Evolutionary conservation across 202 grass and related monocot species (phyloP).

Genomic region (Setaria italica): DNA sequence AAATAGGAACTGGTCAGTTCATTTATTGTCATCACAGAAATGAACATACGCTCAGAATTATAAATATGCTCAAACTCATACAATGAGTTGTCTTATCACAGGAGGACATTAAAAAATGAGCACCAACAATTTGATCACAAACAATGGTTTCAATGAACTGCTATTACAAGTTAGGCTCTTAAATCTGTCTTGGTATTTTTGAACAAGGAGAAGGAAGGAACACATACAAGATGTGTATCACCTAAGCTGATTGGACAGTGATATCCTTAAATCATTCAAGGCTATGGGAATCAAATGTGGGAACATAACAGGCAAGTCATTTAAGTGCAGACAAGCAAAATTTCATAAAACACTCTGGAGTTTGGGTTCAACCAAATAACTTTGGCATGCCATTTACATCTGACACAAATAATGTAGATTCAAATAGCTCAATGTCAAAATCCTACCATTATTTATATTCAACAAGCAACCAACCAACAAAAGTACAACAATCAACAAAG

Average conservation of each 20-base stretch:
- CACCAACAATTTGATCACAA: background rate
- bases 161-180: background rate
- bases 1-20: background rate
- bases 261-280: background rate
- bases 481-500: background rate
- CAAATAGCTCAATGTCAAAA: background rate
- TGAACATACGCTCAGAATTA: background rate
- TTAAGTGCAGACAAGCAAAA: background rate
- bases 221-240: background rate
- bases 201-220: background rate
- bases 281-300: background rate
- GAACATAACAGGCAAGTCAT: background rate
- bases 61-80: too few relatives aligned
- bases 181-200: background rate
- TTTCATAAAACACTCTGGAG: background rate
- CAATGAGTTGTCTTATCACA: background rate
- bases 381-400: background rate
- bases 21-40: background rate
- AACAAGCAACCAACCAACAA: background rate
- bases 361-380: background rate
- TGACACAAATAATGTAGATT: background rate
- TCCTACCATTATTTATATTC: background rate
- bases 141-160: background rate
- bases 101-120: background rate
- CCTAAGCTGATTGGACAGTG: background rate